Evolutionary conservation across 495 filamentous ascomycete genomes (phyloP).

Genomic region (Hypoxylon crocopeplum): DNA sequence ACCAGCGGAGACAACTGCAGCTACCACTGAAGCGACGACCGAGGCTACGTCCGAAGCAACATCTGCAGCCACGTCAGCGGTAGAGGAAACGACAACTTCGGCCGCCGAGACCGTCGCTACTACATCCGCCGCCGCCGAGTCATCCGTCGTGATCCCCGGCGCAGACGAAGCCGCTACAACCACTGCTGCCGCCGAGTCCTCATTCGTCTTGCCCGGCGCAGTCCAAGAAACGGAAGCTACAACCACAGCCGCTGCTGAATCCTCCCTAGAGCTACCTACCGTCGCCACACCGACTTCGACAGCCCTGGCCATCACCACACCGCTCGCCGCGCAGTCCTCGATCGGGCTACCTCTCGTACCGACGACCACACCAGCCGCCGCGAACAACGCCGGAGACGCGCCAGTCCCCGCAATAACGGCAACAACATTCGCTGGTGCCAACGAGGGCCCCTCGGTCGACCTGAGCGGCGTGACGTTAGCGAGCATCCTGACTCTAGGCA

Average conservation of each 20-base stretch:
- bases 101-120: neutral
- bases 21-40: no score
- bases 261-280: constrained; percentile 13
- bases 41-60: no score
- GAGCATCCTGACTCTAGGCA: constrained; percentile 41
- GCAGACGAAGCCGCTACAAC: no score
- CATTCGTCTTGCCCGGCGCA: no score
- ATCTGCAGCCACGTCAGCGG: neutral
- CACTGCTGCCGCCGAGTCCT: no score
- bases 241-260: neutral
- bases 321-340: constrained; percentile 24
- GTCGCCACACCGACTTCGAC: constrained; percentile 6
- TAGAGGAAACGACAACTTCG: neutral
- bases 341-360: constrained; percentile 21
- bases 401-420: constrained; percentile 20
- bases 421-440: constrained; percentile 24
- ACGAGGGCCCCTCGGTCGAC: constrained; percentile 37
- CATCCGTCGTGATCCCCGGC: no score
- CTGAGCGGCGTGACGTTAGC: constrained; percentile 41
- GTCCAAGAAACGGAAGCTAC: no score
- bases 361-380: constrained; percentile 9
- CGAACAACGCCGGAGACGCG: constrained; percentile 21
- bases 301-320: constrained; percentile 6
- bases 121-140: neutral
- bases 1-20: neutral